phyloP scores from a whole-genome alignment of 768 basidiomycete species.

The Termitomyces sp. region DNA sequence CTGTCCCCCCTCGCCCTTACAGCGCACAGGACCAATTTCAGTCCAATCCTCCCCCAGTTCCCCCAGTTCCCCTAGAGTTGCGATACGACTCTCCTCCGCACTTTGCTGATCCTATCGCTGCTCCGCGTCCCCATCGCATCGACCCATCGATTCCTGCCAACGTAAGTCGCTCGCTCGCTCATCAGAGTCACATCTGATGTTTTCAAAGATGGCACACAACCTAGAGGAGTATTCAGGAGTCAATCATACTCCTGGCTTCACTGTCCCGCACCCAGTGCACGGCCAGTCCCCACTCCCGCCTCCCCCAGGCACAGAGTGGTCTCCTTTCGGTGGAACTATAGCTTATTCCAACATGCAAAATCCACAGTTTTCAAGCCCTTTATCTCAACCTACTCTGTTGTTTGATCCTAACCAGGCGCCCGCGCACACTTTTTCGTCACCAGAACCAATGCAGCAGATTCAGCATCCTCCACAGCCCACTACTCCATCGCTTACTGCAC shows the following conservation, averaged over 20 bases:
- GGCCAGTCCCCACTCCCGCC: conserved; percentile 23
- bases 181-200: not conserved
- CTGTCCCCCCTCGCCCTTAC: conserved; percentile 29
- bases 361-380: conserved; percentile 15
- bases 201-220: conserved; percentile 57
- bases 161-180: conserved; percentile 37
- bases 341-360: conserved; percentile 2
- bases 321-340: conserved; percentile 19
- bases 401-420: conserved; percentile 24
- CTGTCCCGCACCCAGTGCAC: conserved; percentile 20
- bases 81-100: conserved; percentile 44
- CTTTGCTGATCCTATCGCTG: conserved; percentile 53
- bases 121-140: conserved; percentile 63
- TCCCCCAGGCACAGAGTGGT: conserved; percentile 22
- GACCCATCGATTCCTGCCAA: conserved; percentile 61
- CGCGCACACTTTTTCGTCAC: conserved; percentile 44
- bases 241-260: conserved; percentile 26
- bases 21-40: conserved; percentile 15
- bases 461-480: conserved; percentile 29
- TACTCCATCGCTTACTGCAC: conserved; percentile 56
- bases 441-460: conserved; percentile 44
- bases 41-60: conserved; percentile 24
- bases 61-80: conserved; percentile 27
- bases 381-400: conserved; percentile 20
- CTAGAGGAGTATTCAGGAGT: conserved; percentile 44